Conservation (phyloP, 345 rosid genomes). For the Citrus unshiu region DNA sequence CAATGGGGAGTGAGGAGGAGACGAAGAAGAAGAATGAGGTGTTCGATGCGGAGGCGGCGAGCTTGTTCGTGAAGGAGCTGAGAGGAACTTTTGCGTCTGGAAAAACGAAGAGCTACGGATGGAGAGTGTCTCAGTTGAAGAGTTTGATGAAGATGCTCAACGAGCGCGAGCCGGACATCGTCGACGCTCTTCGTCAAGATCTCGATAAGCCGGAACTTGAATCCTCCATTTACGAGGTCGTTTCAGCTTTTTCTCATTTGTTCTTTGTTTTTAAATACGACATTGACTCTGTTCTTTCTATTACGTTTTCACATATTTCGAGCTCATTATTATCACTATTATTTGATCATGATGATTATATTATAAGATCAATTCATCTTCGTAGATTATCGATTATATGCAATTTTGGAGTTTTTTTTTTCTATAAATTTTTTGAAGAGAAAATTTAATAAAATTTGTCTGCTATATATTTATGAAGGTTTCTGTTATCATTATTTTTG, state of each 20-base stretch:
- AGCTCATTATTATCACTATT: not conserved
- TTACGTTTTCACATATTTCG: not conserved
- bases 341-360: not conserved
- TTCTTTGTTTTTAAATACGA: not conserved
- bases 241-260: not conserved
- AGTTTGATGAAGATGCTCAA: slow-evolving; percentile 46
- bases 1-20: slow-evolving; percentile 25
- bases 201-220: slow-evolving; percentile 80
- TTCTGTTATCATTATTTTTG: not conserved
- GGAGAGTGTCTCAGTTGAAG: slow-evolving; percentile 76
- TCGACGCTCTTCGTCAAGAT: slow-evolving; percentile 67
- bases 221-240: slow-evolving; percentile 70
- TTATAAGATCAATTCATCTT: not conserved
- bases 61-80: slow-evolving; percentile 43
- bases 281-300: not conserved
- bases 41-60: slow-evolving; percentile 56
- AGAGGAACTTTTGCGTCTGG: slow-evolving; percentile 49
- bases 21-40: slow-evolving; percentile 4
- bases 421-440: not conserved
- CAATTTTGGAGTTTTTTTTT: not conserved
- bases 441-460: slow-evolving; percentile 1
- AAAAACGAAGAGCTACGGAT: slow-evolving; percentile 60
- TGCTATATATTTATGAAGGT: not conserved
- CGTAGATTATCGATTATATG: not conserved
- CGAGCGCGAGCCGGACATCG: slow-evolving; percentile 63